Evolutionary conservation across 768 basidiomycete species (phyloP), one percentile per base, ranked within the genome.

Genomic region (Amylocystis lapponica): DNA sequence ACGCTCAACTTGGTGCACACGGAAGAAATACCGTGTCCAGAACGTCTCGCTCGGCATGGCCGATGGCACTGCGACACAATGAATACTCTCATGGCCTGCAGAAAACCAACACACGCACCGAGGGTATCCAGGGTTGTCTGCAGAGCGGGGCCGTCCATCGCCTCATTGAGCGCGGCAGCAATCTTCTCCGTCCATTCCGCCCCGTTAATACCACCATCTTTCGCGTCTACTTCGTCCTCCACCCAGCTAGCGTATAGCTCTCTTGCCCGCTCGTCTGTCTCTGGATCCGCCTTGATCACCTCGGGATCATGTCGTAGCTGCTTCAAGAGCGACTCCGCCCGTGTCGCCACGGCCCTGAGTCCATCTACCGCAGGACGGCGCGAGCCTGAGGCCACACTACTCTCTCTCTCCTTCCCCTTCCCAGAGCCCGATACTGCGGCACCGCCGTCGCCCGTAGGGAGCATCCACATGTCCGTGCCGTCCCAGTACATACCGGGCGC

Each of bases 21-120:
- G 77, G 77, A 93, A 96, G 68, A 92, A 93, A 66, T 88, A 95
- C 6, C 92, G 76, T 29, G 74, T 74, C 92, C 92, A 95, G 63
- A 94, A 96, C 12, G 68, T 68, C 34, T 79, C 74, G 39, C 72
- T 71, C 2, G 75, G 70, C 61, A 91, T 66, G 39, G 70, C 69
- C 10, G 75, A 70, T 2, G 89, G 87, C 2, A 90, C 90, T 92
- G 50, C n/a, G 19, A n/a, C 14, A 47, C 23, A 42, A 55, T 16
- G 4, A 27, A 47, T 27, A 27, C 27, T 19, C 17, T 6, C 19
- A 17, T 37, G 13, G 9, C 36, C 48, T 33, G 38, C 3, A 5
- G 21, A 3, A 27, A 23, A 10, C 21, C 10, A 16, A 30, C n/a
- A 34, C 51, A 57, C 66, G 37, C 53, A 88, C 90, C 88, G 10